Conservation (phyloP, 1,284 basidiomycete genomes). For the Pterulicium gracile region DNA sequence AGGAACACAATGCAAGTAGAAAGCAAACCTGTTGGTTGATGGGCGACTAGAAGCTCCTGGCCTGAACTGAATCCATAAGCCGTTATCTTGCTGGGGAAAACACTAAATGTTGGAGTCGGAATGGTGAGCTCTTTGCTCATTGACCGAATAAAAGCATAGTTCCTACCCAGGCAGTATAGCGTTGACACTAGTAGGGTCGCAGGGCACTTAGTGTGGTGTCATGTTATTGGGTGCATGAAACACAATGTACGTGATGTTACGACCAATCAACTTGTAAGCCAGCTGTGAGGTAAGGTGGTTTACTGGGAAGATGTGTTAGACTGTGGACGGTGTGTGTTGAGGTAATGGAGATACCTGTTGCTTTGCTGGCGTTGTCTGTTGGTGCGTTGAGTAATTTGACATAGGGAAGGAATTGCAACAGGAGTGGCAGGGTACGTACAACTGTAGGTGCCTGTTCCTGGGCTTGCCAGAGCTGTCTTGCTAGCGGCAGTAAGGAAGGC, state of each 20-base stretch:
- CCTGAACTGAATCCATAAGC: conserved; percentile 58
- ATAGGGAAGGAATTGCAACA: neutral
- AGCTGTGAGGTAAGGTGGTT: conserved; percentile 75
- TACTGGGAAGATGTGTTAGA: conserved; percentile 23
- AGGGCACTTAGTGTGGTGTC: conserved; percentile 4
- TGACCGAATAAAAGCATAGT: conserved; percentile 1
- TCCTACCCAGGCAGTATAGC: conserved; percentile 72
- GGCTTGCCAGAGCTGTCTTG: conserved; percentile 38
- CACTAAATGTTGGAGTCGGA: conserved; percentile 29
- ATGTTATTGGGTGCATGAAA: conserved; percentile 1
- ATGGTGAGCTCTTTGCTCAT: neutral
- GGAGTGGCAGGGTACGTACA: conserved; percentile 58
- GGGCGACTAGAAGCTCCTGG: conserved; percentile 36
- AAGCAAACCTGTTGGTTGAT: conserved; percentile 47
- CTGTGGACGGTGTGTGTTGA: neutral
- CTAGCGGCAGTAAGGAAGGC: conserved; percentile 50
- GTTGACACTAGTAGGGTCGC: conserved; percentile 54
- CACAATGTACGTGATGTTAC: conserved; percentile 50
- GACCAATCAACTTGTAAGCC: conserved; percentile 55
- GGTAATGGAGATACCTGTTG: conserved; percentile 37
- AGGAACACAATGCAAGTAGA: neutral
- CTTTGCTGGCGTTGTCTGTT: conserved; percentile 71
- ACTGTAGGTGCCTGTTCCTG: conserved; percentile 68
- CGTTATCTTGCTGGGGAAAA: conserved; percentile 87
- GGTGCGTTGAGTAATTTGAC: too few relatives aligned